Base-by-base conservation (phyloP, 2,329 filamentous ascomycete species). In the Nothophoma quercina region DNA sequence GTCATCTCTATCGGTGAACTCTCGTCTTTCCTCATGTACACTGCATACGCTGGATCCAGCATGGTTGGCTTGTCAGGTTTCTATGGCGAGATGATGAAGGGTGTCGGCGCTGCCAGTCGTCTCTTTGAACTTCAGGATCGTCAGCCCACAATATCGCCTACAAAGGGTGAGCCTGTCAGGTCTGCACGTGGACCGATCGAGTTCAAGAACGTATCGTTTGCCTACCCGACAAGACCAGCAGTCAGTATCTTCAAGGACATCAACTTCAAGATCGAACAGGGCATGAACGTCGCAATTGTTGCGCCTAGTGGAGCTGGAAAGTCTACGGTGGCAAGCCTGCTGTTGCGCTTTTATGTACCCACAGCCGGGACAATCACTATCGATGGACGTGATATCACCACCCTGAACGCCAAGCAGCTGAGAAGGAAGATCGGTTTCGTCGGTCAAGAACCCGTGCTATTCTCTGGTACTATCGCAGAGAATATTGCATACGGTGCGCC, bases 41-140 rank as follows among this genome's bases (percentile, higher is more conserved):
- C 93, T 3, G 93, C 91, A 3, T 98, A 88, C 64, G 86, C 86
- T 45, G 86, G 86, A 15, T 95, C 90, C 40, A 96, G 91, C 75
- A 84, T 99, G 59, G 96, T 98, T 64, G 95, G 95, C 4, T 81
- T 99, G 1, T 96, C 92, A 4, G 91, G 90, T 50, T 99, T 99
- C 77, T 99, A 97, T 76, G 96, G 93, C 0, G 95, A 99, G 72
- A 82, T 99, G 56, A 99, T 99, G 95, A 99, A 99, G 75, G 96
- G 96, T 33, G 93, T 96, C 4, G 95, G 96, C 67, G 95, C 95
- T 33, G 95, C 95, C n/a, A 96, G 89, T 68, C 89, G 95, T 55
- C 81, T 99, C 1, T 99, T 99, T 68, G 95, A 99, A 71, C 83
- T 99, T 5, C 93, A 98, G 72, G 95, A 99, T 73, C 88, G 95